Evolutionary conservation across 331 rosid genomes (phyloP), one percentile per base, ranked within the genome.

Genomic region (Pyrus hybrid): DNA sequence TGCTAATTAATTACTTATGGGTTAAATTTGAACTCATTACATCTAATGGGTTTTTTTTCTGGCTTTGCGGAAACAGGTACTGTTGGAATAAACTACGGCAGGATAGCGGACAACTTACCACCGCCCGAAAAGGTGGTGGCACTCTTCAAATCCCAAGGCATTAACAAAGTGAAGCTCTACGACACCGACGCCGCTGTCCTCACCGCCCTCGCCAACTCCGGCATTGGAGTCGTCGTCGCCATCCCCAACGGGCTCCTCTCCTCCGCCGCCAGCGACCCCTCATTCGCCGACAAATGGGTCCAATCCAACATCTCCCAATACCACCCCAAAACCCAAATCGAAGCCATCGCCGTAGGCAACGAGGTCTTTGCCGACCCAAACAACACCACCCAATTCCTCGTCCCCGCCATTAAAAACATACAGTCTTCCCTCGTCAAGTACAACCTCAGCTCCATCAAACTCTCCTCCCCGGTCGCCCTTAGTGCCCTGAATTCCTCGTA

Each of bases 331-430:
- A 91, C 97, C 12, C 74, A 88, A 51, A 85, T 91, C 67, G 86
- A 84, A 66, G 91, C 94, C 89, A 82, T 93, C 13, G 92, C 96
- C 22, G 87, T 93, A 16, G 98, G 98, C 0, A 93, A 93, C 79
- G 98, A 93, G 69, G 98, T 91, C 18, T 91, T 93, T 71, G 93
- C 58, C 2, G 93, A 89, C 83, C 90, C 93, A 0, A 84, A 82
- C 23, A 89, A 86, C 86, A 83, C 84, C 2, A 88, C 97, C 8
- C 33, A 75, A 0, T 90, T 74, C 85, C 94, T 93, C 54, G 86
- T 93, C 8, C 84, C 93, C 37, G 98, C 98, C 23, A 87, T 93
- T 87, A 88, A 87, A 32, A 93, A 89, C 86, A 68, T 93, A 5
- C 78, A 86, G 20, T 32, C 86, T 13, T 88, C 98, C 0, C 84